phyloP scores from a whole-genome alignment of 495 filamentous ascomycete genomes.

The Rhypophila decipiens region DNA sequence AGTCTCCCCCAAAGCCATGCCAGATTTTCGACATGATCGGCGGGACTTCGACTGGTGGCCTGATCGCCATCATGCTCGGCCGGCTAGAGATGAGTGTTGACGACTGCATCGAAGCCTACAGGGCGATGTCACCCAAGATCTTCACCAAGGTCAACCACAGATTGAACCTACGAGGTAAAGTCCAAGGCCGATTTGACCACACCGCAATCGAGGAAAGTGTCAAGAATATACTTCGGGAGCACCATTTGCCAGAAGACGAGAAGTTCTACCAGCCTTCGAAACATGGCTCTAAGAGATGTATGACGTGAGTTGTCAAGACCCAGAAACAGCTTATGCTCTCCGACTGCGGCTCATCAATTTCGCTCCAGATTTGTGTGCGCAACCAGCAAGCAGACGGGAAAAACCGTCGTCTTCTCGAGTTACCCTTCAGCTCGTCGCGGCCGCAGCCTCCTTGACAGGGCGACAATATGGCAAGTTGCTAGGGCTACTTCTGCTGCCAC shows the following conservation, averaged over 20 bases:
- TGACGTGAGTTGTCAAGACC: no score
- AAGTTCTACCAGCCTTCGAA: not conserved
- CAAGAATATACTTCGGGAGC: not conserved
- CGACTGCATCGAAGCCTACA: conserved; percentile 2
- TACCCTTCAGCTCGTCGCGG: not conserved
- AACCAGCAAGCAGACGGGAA: not conserved
- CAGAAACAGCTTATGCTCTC: no score
- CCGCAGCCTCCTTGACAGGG: not conserved
- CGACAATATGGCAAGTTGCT: conserved; percentile 42
- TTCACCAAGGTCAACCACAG: not conserved
- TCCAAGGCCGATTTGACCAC: not conserved
- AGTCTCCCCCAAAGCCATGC: conserved; percentile 39
- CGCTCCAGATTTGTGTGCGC: not conserved
- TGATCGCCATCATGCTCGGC: conserved; percentile 13
- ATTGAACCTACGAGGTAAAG: not conserved
- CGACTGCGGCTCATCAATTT: not conserved
- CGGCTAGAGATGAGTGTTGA: conserved; percentile 1
- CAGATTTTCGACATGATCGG: conserved; percentile 27
- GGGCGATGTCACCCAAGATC: not conserved
- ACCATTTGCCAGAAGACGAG: not conserved
- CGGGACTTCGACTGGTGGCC: conserved; percentile 18
- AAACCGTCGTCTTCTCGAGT: not conserved
- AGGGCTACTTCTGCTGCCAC: conserved; percentile 39
- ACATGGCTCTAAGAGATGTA: not conserved
- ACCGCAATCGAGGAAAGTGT: not conserved